Percentiles rank a stretch among this genome's conserved stretches.
phyloP scores from a whole-genome alignment of 2,329 filamentous ascomycete species.

The Dothideomycetes sp. region DNA sequence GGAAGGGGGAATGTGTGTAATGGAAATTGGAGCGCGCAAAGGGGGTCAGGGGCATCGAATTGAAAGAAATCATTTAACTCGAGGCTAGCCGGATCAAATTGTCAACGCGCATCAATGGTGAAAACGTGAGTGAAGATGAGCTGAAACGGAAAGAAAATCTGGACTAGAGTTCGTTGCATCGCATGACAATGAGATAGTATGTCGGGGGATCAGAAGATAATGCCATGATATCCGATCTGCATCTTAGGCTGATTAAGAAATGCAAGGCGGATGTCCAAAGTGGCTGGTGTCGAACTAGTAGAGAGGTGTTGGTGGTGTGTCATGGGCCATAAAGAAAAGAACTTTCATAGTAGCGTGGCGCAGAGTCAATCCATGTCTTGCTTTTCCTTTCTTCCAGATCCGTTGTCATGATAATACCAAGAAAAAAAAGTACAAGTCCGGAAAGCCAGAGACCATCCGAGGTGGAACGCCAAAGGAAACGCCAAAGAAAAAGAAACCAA shows the following conservation, averaged over 20 bases:
- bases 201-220: too few relatives aligned
- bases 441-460: too few relatives aligned
- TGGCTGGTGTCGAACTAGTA: conserved; percentile 7
- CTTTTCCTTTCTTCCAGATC: conserved; percentile 5
- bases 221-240: not conserved
- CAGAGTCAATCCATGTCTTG: conserved; percentile 9
- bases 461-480: conserved; percentile 6
- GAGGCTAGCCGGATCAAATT: not conserved
- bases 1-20: not conserved
- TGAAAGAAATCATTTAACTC: conserved; percentile 1
- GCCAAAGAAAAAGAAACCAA: not conserved
- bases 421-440: not conserved
- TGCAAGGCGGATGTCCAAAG: conserved; percentile 1
- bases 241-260: not conserved
- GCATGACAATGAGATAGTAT: too few relatives aligned
- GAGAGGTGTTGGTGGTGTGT: too few relatives aligned
- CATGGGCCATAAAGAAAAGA: too few relatives aligned
- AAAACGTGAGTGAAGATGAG: conserved; percentile 4
- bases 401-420: conserved; percentile 7
- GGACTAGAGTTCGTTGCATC: too few relatives aligned
- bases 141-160: too few relatives aligned
- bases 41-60: not conserved
- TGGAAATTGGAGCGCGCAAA: conserved; percentile 1
- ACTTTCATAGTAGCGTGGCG: conserved; percentile 10
- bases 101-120: not conserved